A percentile compares a stretch with the other conserved stretches of the same genome.
These are phyloP conservation scores for Wickerhamiella australiensis DNA, from an alignment of 805 yeast species.

Conservation along the genomic window DNA sequence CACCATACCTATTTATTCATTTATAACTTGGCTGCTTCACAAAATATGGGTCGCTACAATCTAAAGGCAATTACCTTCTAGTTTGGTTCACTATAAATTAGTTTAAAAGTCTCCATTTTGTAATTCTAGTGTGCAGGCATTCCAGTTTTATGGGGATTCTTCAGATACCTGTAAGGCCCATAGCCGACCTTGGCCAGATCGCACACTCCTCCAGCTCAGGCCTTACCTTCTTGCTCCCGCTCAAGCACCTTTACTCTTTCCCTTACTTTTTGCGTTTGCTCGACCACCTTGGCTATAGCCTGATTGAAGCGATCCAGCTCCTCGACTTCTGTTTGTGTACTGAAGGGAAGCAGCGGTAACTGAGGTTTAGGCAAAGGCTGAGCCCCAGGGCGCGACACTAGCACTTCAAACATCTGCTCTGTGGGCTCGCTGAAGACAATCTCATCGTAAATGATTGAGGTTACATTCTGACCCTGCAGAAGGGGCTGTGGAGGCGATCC, in stretches of 20 bases:
- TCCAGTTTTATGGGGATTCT: no score
- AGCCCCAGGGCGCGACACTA: conserved; percentile 40
- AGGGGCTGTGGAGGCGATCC: conserved; percentile 22
- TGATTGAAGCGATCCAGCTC: conserved; percentile 46
- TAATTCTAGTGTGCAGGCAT: no score
- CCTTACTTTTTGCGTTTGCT: conserved; percentile 35
- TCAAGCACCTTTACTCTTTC: conserved; percentile 30
- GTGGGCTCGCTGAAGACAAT: conserved; percentile 93
- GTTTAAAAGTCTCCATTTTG: not conserved
- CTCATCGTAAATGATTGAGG: conserved; percentile 69
- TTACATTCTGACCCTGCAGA: conserved; percentile 33
- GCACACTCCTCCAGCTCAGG: no score
- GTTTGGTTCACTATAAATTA: no score
- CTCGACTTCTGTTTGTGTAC: conserved; percentile 45
- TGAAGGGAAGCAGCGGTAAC: conserved; percentile 29
- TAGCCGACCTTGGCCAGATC: no score
- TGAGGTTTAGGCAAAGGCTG: conserved; percentile 29
- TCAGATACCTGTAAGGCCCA: no score
- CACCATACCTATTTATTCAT: no score
- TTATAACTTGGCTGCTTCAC: no score
- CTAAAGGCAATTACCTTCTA: no score
- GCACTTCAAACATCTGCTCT: conserved; percentile 66
- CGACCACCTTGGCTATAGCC: conserved; percentile 35
- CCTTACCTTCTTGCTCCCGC: not conserved
- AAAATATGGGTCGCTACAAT: no score